Evolutionary conservation across 2,329 filamentous ascomycete species (phyloP).

Genomic region (Hymenoscyphus albidus): DNA sequence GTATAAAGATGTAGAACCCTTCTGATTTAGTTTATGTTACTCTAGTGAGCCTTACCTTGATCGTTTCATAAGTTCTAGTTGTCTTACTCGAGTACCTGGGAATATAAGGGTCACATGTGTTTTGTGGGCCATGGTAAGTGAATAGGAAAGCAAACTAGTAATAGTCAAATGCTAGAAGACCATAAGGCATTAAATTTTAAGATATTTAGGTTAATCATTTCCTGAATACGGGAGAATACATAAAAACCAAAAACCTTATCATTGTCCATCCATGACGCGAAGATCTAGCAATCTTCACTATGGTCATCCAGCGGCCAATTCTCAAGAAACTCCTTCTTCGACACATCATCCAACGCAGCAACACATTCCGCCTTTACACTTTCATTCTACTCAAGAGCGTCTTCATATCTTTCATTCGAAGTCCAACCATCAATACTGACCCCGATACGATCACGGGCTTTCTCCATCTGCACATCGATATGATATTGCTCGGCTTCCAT

Average conservation of each 20-base stretch:
- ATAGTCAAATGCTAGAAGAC: neutral
- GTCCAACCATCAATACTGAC: conserved; percentile 33
- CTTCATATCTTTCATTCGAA: conserved; percentile 26
- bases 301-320: conserved; percentile 15
- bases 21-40: too few species aligned
- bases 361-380: conserved; percentile 8
- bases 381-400: conserved; percentile 15
- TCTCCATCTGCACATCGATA: conserved; percentile 25
- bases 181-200: too few species aligned
- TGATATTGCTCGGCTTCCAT: conserved; percentile 19
- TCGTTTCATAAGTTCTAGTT: neutral
- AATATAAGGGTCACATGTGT: neutral
- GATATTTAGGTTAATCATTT: too few species aligned
- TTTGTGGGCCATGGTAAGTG: neutral
- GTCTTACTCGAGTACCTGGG: neutral
- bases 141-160: neutral
- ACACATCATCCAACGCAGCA: conserved; percentile 7
- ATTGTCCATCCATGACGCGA: neutral
- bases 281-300: conserved; percentile 5
- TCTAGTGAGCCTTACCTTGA: too few species aligned
- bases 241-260: neutral
- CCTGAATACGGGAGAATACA: neutral
- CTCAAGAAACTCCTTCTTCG: conserved; percentile 11
- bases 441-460: conserved; percentile 24
- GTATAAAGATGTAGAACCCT: too few species aligned